Percentiles rank a stretch among this genome's conserved stretches.
Evolutionary conservation across 2,329 filamentous ascomycete species (phyloP).

Genomic region (Monilinia vaccinii-corymbosi): DNA sequence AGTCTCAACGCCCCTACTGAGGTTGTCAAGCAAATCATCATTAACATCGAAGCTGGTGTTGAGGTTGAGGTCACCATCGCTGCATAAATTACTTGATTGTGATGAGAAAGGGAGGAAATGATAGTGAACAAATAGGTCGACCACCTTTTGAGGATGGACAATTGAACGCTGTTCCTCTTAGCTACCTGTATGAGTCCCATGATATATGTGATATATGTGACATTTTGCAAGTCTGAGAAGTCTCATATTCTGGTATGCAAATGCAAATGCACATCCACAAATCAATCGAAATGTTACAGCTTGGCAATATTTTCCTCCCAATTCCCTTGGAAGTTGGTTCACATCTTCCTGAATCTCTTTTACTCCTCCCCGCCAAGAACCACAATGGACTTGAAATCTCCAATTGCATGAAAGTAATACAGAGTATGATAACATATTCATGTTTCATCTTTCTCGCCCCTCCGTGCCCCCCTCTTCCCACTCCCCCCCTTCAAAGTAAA

Average conservation of each 20-base stretch:
- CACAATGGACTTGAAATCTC: too few species aligned
- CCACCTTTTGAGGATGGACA: slow-evolving; percentile 2
- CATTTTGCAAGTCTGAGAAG: background rate
- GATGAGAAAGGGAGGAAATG: slow-evolving; percentile 6
- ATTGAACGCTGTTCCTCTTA: slow-evolving; percentile 8
- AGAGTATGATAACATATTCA: too few species aligned
- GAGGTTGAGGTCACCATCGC: slow-evolving; percentile 91
- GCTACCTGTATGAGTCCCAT: background rate
- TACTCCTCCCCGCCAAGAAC: too few species aligned
- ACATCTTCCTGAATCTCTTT: too few species aligned
- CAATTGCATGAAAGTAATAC: too few species aligned
- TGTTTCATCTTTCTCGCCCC: too few species aligned
- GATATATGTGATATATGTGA: background rate
- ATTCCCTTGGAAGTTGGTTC: too few species aligned
- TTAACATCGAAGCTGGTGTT: slow-evolving; percentile 91
- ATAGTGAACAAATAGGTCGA: slow-evolving; percentile 3
- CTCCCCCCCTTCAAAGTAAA: too few species aligned
- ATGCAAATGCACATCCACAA: background rate
- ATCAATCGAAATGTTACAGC: too few species aligned
- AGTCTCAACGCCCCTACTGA: slow-evolving; percentile 94
- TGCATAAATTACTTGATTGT: slow-evolving; percentile 44
- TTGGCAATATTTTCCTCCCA: too few species aligned
- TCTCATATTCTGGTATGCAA: background rate
- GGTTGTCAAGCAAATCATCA: slow-evolving; percentile 93
- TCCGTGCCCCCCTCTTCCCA: too few species aligned